Conservation (phyloP, 2,329 filamentous ascomycete genomes). For the Cladorrhinum sp. region DNA sequence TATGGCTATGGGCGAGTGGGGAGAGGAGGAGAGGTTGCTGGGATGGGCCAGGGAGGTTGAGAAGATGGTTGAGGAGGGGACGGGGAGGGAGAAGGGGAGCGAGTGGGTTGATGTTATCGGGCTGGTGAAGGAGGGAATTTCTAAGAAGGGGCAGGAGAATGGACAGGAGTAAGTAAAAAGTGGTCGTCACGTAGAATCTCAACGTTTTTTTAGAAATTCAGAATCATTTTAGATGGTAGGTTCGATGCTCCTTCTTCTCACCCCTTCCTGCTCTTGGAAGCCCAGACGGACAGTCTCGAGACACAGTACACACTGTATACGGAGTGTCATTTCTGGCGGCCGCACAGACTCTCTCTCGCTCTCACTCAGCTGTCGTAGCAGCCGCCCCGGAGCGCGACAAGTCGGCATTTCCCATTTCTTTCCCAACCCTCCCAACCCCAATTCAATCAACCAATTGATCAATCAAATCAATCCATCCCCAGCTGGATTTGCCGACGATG, state of each 20-base stretch:
- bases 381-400: background rate
- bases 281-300: background rate
- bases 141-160: background rate
- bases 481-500: background rate
- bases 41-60: conserved; percentile 58
- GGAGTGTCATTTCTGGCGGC: background rate
- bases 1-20: conserved; percentile 66
- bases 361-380: too few relatives aligned
- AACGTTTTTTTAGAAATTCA: background rate
- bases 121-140: conserved; percentile 33
- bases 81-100: conserved; percentile 48
- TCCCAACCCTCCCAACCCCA: background rate
- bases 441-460: too few relatives aligned
- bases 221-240: too few relatives aligned
- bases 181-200: too few relatives aligned
- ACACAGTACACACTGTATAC: background rate
- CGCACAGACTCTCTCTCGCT: background rate
- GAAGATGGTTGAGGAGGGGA: conserved; percentile 49
- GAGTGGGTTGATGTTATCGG: conserved; percentile 59
- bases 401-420: background rate
- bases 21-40: conserved; percentile 60
- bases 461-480: background rate
- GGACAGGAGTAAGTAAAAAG: too few relatives aligned
- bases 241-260: too few relatives aligned
- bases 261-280: too few relatives aligned